Conservation (phyloP, 1,284 basidiomycete species). For the Tausonia pullulans region DNA sequence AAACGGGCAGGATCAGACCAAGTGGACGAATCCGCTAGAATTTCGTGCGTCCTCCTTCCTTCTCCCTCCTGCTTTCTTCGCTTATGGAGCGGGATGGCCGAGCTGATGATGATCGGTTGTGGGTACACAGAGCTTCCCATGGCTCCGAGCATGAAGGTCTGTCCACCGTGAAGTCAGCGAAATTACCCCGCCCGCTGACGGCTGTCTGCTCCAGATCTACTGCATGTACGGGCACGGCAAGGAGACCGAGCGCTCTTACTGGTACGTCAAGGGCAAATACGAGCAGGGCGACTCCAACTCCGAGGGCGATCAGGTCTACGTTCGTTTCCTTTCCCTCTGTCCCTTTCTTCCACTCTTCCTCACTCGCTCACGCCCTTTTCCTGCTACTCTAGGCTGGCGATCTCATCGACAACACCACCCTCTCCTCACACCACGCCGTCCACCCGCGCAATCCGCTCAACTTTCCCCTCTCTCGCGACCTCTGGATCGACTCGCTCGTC, state of each 20-base stretch:
- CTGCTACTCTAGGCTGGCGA: not conserved
- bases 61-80: slow-evolving; percentile 11
- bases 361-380: not conserved
- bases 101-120: too few relatives aligned
- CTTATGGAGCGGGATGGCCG: not conserved
- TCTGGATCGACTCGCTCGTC: slow-evolving; percentile 75
- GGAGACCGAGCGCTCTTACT: slow-evolving; percentile 63
- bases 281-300: slow-evolving; percentile 51
- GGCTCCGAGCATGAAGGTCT: slow-evolving; percentile 67
- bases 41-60: slow-evolving; percentile 37
- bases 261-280: slow-evolving; percentile 56
- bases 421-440: too few relatives aligned
- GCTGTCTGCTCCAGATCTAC: slow-evolving; percentile 46
- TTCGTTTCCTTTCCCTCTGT: not conserved
- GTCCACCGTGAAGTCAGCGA: too few relatives aligned
- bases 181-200: too few relatives aligned
- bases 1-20: slow-evolving; percentile 60
- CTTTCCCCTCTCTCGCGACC: slow-evolving; percentile 48
- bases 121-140: slow-evolving; percentile 47
- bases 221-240: slow-evolving; percentile 95
- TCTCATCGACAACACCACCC: not conserved
- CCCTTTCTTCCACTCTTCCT: not conserved
- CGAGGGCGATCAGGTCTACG: slow-evolving; percentile 38
- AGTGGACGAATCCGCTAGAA: slow-evolving; percentile 96
- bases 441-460: slow-evolving; percentile 41